Evolutionary conservation across 169 alveolate species (phyloP), one percentile per base, ranked within the genome.

Genomic region (Miamiensis avidus): DNA sequence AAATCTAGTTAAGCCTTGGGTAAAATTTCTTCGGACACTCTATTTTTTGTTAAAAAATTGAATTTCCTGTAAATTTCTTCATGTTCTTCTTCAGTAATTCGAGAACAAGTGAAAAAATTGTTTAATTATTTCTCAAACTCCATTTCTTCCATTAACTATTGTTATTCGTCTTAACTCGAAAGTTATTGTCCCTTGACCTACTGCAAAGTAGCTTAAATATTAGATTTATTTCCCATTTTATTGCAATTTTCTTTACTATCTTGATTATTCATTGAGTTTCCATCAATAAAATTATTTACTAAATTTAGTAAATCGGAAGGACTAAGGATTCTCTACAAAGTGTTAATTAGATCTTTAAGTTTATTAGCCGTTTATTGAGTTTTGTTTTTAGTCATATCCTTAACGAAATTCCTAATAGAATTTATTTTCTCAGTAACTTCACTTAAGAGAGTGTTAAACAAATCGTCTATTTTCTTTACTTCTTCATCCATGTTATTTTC

Each of bases 21-120:
- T 25, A 27, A 28, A 29, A 77, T 77, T 25, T 77, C 82, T n/a
- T 29, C 64, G 0, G 31, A 26, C 25, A 31, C 72, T 33, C 64
- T 69, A 28, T 77, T 77, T 77, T 77, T 77, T 20, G 74, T 33
- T 32, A 77, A 33, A 33, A 33, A 77, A 27, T 33, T 33, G n/a
- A 33, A 77, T n/a, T 77, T 77, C n/a, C 64, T 77, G n/a, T 77
- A 77, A 77, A 77, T 77, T 27, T 1, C 29, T 11, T 77, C 82
- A 28, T 77, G 29, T 26, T 77, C 82, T 77, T 77, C 82, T 34
- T 33, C 33, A 0, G 74, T 33, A 31, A 77, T 31, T 77, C 82
- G 31, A 1, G 82, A 30, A 34, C 74, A 32, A 0, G 82, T 77
- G 29, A 77, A 77, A 69, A 77, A 77, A 0, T 30, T 33, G 33